Evolutionary conservation across 257 asterid species (phyloP).

Genomic region (Capsicum rhomboideum): DNA sequence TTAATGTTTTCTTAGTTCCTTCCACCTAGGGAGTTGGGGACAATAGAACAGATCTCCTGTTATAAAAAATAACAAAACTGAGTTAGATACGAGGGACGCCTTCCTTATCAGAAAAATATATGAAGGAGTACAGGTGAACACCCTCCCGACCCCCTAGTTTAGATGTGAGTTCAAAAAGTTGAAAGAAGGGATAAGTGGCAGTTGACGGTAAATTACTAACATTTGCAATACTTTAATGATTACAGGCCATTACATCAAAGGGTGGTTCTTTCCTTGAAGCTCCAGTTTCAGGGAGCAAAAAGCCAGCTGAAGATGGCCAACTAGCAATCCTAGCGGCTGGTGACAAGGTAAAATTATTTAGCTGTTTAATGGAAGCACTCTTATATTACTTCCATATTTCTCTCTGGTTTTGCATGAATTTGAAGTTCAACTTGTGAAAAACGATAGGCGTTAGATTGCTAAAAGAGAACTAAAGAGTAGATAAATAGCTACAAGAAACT

Average conservation of each 20-base stretch:
- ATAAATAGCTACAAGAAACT: not conserved
- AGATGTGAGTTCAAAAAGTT: not conserved
- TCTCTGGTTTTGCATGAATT: not conserved
- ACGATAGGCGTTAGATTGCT: not conserved
- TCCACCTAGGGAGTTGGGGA: not conserved
- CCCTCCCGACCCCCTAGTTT: not conserved
- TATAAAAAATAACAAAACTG: not conserved
- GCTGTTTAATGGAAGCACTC: not conserved
- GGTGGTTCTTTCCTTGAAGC: constrained; percentile 86
- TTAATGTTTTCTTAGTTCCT: not conserved
- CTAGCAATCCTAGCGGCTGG: constrained; percentile 96
- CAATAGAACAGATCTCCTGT: not conserved
- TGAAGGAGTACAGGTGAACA: not conserved
- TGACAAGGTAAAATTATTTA: constrained; percentile 45
- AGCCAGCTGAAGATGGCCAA: constrained; percentile 99
- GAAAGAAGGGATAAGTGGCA: not conserved
- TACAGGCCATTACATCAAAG: constrained; percentile 72
- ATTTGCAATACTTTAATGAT: constrained; percentile 1
- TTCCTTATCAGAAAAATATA: not conserved
- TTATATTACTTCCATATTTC: not conserved
- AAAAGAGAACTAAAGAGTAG: not conserved
- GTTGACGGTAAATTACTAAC: not conserved
- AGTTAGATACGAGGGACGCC: not conserved
- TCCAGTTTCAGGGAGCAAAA: constrained; percentile 98
- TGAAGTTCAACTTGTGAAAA: not conserved